Conservation (phyloP, 2,329 filamentous ascomycete genomes). For the Fusarium sp. region DNA sequence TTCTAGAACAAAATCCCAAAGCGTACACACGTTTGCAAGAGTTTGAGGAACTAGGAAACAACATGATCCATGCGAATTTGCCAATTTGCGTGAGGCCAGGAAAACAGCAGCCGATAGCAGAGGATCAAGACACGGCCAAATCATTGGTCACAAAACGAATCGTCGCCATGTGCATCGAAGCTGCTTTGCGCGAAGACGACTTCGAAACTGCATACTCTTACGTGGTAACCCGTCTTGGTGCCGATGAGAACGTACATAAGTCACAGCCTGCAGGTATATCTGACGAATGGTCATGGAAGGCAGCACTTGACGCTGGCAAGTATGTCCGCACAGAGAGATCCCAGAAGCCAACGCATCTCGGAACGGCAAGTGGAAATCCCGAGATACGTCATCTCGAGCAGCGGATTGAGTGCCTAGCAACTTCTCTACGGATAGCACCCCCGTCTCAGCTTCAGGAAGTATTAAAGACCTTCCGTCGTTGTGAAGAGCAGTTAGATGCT, state of each 20-base stretch:
- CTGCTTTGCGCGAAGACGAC: conserved; percentile 78
- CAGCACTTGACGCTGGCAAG: conserved; percentile 80
- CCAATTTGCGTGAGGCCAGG: conserved; percentile 22
- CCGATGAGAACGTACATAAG: conserved; percentile 12
- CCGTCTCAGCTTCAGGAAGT: conserved; percentile 76
- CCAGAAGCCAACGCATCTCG: conserved; percentile 65
- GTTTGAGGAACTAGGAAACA: conserved; percentile 72
- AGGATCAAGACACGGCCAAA: conserved; percentile 44
- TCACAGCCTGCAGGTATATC: conserved; percentile 19
- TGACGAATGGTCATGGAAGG: conserved; percentile 81
- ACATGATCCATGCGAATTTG: conserved; percentile 71
- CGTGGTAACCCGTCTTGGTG: conserved; percentile 73
- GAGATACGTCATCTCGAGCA: conserved; percentile 80
- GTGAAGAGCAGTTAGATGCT: conserved; percentile 78
- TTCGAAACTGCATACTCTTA: conserved; percentile 91
- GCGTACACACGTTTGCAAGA: conserved; percentile 80
- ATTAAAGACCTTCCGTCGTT: conserved; percentile 76
- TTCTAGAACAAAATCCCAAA: conserved; percentile 78
- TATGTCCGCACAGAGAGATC: conserved; percentile 68
- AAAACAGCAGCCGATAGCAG: conserved; percentile 12
- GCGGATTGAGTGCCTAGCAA: conserved; percentile 80
- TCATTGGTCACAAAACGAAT: conserved; percentile 70
- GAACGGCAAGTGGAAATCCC: conserved; percentile 66
- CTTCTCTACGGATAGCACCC: conserved; percentile 78
- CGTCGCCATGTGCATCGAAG: conserved; percentile 82